phyloP scores from a whole-genome alignment of 345 rosid genomes.

The Excoecaria cochinchinensis region DNA sequence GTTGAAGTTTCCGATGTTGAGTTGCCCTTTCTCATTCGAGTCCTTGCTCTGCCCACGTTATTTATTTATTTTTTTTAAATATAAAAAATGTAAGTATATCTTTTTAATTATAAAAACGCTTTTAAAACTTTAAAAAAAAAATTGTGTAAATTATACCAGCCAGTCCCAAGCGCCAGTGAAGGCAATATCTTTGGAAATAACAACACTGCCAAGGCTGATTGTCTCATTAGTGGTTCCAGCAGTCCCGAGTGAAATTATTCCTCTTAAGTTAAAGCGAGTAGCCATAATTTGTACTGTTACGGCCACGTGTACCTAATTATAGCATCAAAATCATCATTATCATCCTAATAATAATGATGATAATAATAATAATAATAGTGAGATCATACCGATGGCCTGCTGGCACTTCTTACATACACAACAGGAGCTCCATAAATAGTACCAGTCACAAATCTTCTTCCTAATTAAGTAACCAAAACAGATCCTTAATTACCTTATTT shows the following conservation, averaged over 20 bases:
- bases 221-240: constrained; percentile 3
- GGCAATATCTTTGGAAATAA: background rate
- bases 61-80: background rate
- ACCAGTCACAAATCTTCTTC: background rate
- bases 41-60: background rate
- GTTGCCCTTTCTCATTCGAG: background rate
- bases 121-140: background rate
- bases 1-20: constrained; percentile 4
- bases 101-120: too few species aligned
- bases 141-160: background rate
- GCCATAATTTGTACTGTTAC: background rate
- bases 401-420: background rate
- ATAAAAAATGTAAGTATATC: too few species aligned
- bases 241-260: background rate
- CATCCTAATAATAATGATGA: too few species aligned
- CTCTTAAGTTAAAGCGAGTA: background rate
- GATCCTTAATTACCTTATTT: background rate
- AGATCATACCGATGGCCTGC: background rate
- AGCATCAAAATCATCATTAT: too few species aligned
- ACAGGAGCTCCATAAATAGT: background rate
- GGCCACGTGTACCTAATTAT: background rate
- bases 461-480: background rate
- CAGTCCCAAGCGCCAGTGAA: background rate
- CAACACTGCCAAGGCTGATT: background rate
- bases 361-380: too few species aligned